Evolutionary conservation across 1,284 basidiomycete species (phyloP).

Genomic region (Psilocybe mexicana): DNA sequence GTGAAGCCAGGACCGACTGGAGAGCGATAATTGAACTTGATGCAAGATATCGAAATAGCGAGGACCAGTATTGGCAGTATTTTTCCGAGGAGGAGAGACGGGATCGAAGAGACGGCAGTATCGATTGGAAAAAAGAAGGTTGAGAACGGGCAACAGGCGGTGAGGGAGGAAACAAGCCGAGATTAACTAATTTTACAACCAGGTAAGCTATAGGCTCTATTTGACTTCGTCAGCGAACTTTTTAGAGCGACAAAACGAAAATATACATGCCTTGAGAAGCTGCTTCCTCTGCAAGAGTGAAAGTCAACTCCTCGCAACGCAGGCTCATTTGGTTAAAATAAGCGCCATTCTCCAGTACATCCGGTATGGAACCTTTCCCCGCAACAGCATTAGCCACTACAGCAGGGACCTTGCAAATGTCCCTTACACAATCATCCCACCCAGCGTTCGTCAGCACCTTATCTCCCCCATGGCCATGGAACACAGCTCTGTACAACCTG

Average conservation of each 20-base stretch:
- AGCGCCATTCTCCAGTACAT: conserved; percentile 47
- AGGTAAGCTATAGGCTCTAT: conserved; percentile 46
- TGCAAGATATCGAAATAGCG: conserved; percentile 47
- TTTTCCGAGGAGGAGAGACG: conserved; percentile 32
- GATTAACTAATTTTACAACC: conserved; percentile 62
- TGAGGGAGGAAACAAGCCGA: conserved; percentile 61
- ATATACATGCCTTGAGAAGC: neutral
- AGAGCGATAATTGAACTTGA: conserved; percentile 52
- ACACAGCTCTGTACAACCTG: conserved; percentile 56
- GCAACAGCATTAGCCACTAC: conserved; percentile 68
- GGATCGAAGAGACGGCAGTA: conserved; percentile 47
- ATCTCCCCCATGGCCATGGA: conserved; percentile 31
- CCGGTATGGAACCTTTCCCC: conserved; percentile 35
- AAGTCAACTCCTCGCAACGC: conserved; percentile 55
- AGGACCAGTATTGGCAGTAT: conserved; percentile 56
- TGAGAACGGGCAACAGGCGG: conserved; percentile 51
- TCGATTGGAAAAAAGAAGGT: conserved; percentile 62
- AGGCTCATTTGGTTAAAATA: conserved; percentile 56
- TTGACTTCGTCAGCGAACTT: neutral
- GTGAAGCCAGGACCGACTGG: conserved; percentile 58
- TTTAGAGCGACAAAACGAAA: neutral
- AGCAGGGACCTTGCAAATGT: conserved; percentile 57
- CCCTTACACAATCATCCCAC: conserved; percentile 75
- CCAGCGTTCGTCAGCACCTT: conserved; percentile 33
- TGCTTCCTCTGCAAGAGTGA: conserved; percentile 26